Base-by-base conservation (phyloP, 2,329 filamentous ascomycete species). In the Dactylellina leptospora region DNA sequence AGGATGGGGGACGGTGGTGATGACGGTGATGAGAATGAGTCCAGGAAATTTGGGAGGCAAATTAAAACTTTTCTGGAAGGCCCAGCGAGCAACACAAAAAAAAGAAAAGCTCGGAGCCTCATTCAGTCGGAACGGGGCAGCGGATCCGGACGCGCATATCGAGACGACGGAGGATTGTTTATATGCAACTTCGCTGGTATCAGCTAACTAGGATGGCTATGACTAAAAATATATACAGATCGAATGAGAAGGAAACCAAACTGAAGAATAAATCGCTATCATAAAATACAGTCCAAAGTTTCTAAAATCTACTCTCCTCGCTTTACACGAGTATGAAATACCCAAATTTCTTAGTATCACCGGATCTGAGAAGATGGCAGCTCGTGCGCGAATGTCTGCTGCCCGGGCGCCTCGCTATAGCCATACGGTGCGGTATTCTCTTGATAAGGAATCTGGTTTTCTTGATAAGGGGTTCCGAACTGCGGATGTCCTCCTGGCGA, bases 61-160 rank as follows among this genome's bases (percentile, higher is more conserved):
- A 44, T 71, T 25, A 56, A 62, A 70, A 33, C 47, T 50, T 70
- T 71, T 62, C 53, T 48, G 48, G 56, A 60, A 68, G 54, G 54
- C 27, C 25, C 13, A 54, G n/a, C 10, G 25, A 51, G 48, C 50
- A 61, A 61, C 50, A 22, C 56, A 71, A 53, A 20, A 10, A 33
- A n/a, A n/a, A n/a, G n/a, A n/a, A n/a, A n/a, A n/a, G n/a, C n/a
- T n/a, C n/a, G n/a, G n/a, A n/a, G n/a, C n/a, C n/a, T n/a, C n/a
- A n/a, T n/a, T n/a, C n/a, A n/a, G n/a, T n/a, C n/a, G n/a, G n/a
- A n/a, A n/a, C n/a, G n/a, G n/a, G n/a, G n/a, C n/a, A n/a, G n/a
- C n/a, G n/a, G n/a, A n/a, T n/a, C n/a, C n/a, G n/a, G n/a, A n/a
- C n/a, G n/a, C n/a, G n/a, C n/a, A n/a, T n/a, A n/a, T n/a, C n/a